Evolutionary conservation across 2,329 filamentous ascomycete species (phyloP), one percentile per base, ranked within the genome.

Genomic region (Rhexocercosporidium sp.): DNA sequence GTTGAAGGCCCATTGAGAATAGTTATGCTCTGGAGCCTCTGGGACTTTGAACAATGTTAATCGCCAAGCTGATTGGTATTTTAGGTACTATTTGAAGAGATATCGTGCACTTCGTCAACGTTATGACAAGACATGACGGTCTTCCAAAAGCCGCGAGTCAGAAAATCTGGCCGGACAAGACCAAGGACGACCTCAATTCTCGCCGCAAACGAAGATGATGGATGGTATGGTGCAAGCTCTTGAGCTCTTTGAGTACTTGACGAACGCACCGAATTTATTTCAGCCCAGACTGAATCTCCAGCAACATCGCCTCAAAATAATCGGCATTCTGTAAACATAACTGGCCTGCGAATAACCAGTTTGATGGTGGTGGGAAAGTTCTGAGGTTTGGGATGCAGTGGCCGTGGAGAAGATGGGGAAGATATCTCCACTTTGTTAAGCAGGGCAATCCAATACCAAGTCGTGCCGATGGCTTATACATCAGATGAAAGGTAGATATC

Each of bases 81-180:
- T 74, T 78, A 96, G 93, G 78, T 96, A 97, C 80, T 97, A 96
- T 82, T 84, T 97, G 75, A 97, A 96, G 83, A 88, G 92, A 78
- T 97, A 97, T 82, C 90, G 95, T 73, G 89, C 92, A 29, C 81
- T 97, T 75, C 90, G 91, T 76, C 90, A 96, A 81, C 86, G 93
- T 77, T 97, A 97, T 81, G 70, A 77, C 68, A 74, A 75, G 65
- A 66, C 67, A 60, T 75, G 66, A 72, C 1, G 25, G 47, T 3
- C n/a, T 39, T 20, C 11, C 2, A 14, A 27, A 1, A 2, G 41
- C 20, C 34, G 27, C 20, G 2, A 20, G 14, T 41, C 34, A 39
- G 9, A 25, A 3, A 9, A n/a, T 22, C n/a, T 22, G 44, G 4
- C 20, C 8, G 44, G 12, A 20, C 20, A 20, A 9, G 18, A 8